Evolutionary conservation across 1,284 basidiomycete species (phyloP), one percentile per base, ranked within the genome.

Genomic region (Amylostereum areolatum): DNA sequence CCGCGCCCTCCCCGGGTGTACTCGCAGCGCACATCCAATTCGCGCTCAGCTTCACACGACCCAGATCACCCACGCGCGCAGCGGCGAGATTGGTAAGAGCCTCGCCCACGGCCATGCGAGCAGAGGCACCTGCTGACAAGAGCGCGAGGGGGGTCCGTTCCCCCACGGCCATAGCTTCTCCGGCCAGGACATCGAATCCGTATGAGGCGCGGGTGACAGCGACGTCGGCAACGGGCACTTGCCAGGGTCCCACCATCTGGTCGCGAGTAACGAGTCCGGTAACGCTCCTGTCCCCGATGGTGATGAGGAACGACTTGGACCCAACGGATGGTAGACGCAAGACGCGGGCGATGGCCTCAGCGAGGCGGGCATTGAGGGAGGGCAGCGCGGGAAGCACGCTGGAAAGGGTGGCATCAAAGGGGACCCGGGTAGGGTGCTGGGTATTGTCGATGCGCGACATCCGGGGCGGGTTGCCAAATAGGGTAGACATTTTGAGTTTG

Each of bases 1-100:
- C 84, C 1, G 86, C 85, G 29, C 96, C 96, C 64, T 99, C 96
- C 29, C 95, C 93, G 45, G 81, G 80, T 65, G 94, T 89, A 11
- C 83, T 85, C 1, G 96, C 92, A 1, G 95, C 92, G 54, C 91
- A 94, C 97, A 99, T 99, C 97, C 97, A 99, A 69, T 99, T 99
- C 48, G 96, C 96, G 57, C 91, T 94, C 18, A 99, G 78, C 72
- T 99, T 99, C 63, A 97, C 83, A 49, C 78, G 75, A 4, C 77
- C 74, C 11, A 98, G 72, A 37, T 80, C 77, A 9, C 80, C 80
- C 48, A 96, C 72, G 45, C 81, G 80, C 2, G 95, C 84, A 8
- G 97, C 95, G 0, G 81, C 83, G 48, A 99, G 77, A 67, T 99
- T 99, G 55, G 89, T 94, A 46, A 99, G 77, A 3, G 96, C 80